Base-by-base conservation (phyloP, 768 basidiomycete genomes). In the Mycena rebaudengoi region DNA sequence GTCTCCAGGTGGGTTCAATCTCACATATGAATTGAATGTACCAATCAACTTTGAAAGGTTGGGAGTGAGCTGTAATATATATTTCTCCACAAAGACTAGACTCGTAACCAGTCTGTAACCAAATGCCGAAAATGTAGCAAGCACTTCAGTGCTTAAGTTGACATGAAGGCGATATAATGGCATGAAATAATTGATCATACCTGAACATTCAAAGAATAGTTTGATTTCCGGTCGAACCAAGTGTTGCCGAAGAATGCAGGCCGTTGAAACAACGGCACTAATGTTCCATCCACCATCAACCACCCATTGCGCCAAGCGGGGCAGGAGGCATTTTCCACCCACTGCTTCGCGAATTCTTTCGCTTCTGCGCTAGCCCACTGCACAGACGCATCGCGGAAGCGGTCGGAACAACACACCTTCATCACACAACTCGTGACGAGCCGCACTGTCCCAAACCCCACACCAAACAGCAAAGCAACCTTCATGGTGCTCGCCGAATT, bases 181-280 rank as follows among this genome's bases (percentile, higher is more conserved):
- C n/a, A n/a, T n/a, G n/a, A n/a, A n/a, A n/a, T n/a, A n/a, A n/a
- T n/a, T n/a, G n/a, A n/a, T n/a, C n/a, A n/a, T 58, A 71, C 70
- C 62, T 71, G 70, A 4, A 68, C 33, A 57, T 71, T 71, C 41
- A 76, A 14, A 5, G 72, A 75, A 39, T 77, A 76, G 30, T 73
- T 73, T 16, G 59, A 70, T 45, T 76, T 76, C 2, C 70, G 32
- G 50, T 75, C 70, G 62, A 68, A 78, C 23, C 65, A 78, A 18
- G 60, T 67, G 30, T 78, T 69, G 0, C 77, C 74, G 59, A 60
- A 74, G 37, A 49, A 71, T 7, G 39, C 59, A 14, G 77, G 76
- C 1, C 56, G 46, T 2, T 29, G 49, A 37, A 59, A 71, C 5
- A 73, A 48, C 29, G 66, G 66, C 8, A 72, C 60, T 2, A 69